A percentile compares a stretch with the other conserved stretches of the same genome.
Conservation (phyloP, 345 rosid genomes). For the Sisymbrium irio region DNA sequence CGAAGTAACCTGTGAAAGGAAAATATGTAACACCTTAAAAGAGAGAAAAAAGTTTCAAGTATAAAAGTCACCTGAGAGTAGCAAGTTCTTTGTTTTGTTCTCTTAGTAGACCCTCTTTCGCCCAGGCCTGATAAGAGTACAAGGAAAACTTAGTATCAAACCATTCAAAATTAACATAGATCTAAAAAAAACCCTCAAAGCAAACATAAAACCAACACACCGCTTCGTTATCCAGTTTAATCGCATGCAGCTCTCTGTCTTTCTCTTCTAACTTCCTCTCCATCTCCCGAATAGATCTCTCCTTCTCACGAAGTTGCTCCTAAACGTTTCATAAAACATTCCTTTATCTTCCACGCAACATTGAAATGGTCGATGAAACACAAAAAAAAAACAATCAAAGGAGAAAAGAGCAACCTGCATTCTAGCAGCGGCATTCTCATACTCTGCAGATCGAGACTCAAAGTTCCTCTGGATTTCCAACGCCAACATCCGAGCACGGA, state of each 20-base stretch:
- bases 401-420: slow-evolving; percentile 51
- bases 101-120: slow-evolving; percentile 86
- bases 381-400: neutral
- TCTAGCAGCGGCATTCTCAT: slow-evolving; percentile 56
- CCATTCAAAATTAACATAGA: neutral
- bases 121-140: slow-evolving; percentile 69
- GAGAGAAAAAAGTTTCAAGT: slow-evolving; percentile 37
- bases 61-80: slow-evolving; percentile 55
- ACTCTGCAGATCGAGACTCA: slow-evolving; percentile 62
- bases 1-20: neutral
- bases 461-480: slow-evolving; percentile 55
- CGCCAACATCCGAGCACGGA: slow-evolving; percentile 71
- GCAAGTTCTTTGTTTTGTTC: slow-evolving; percentile 90
- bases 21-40: neutral
- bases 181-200: neutral
- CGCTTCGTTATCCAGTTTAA: slow-evolving; percentile 84
- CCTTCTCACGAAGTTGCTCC: slow-evolving; percentile 81
- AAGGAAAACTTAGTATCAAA: slow-evolving; percentile 28
- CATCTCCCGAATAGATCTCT: slow-evolving; percentile 55
- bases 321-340: slow-evolving; percentile 29
- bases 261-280: slow-evolving; percentile 85
- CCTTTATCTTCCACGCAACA: slow-evolving; percentile 2
- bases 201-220: slow-evolving; percentile 41
- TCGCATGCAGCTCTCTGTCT: slow-evolving; percentile 81
- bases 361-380: neutral